Percentiles rank a stretch among this genome's conserved stretches.
These are phyloP conservation scores for Phytophthora sojae DNA, from an alignment of 352 stramenopile genomes.

Conservation along the genomic window DNA sequence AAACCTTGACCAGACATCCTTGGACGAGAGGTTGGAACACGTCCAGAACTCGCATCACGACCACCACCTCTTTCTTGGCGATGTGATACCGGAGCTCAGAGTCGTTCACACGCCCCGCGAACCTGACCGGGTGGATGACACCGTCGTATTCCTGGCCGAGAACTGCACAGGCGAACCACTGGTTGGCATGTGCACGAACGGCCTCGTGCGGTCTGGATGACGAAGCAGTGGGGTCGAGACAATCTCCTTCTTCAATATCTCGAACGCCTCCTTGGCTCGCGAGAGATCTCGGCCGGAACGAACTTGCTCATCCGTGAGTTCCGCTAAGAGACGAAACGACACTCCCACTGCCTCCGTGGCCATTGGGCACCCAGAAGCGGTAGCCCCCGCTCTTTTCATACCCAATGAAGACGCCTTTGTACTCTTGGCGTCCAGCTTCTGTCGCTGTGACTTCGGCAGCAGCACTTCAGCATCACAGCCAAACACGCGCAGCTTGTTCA, in stretches of 20 bases:
- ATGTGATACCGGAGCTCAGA: neutral
- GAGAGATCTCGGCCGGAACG: neutral
- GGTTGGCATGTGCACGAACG: neutral
- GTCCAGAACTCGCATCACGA: neutral
- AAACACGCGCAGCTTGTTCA: too few relatives aligned
- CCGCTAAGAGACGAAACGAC: too few relatives aligned
- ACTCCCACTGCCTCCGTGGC: too few relatives aligned
- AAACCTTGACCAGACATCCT: neutral
- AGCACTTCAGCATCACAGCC: too few relatives aligned
- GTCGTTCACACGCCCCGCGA: neutral
- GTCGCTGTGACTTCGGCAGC: too few relatives aligned
- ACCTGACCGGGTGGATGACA: neutral
- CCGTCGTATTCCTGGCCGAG: neutral
- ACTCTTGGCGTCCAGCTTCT: constrained; percentile 20
- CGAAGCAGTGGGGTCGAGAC: neutral
- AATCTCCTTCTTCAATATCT: constrained; percentile 1
- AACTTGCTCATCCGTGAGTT: constrained; percentile 1
- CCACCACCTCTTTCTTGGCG: constrained; percentile 1
- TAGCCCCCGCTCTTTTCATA: constrained; percentile 16
- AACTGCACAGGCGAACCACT: neutral
- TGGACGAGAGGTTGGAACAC: neutral
- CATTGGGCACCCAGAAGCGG: too few relatives aligned
- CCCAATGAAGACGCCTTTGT: constrained; percentile 12
- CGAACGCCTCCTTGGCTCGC: constrained; percentile 1
- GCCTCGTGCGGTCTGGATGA: neutral